These are phyloP conservation scores for Termitomyces sp. DNA, from an alignment of 1,284 basidiomycete genomes.

Conservation along the genomic window DNA sequence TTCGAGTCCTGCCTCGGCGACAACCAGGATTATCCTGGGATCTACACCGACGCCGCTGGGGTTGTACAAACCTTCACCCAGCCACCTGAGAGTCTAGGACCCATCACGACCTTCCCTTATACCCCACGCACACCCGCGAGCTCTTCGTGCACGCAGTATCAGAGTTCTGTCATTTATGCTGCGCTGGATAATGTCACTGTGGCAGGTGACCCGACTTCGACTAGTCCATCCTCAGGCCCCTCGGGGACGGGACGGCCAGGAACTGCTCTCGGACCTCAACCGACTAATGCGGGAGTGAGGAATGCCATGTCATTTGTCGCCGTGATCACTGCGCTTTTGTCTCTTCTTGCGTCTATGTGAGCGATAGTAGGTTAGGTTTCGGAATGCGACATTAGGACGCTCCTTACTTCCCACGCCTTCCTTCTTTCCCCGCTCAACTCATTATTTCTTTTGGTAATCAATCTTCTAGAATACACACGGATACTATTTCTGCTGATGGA, in stretches of 20 bases:
- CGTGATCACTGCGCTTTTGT: background rate
- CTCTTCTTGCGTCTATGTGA: background rate
- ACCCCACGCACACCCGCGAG: slow-evolving; percentile 50
- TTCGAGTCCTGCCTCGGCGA: slow-evolving; percentile 64
- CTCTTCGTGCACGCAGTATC: slow-evolving; percentile 54
- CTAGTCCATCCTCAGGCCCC: slow-evolving; percentile 16
- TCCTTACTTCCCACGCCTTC: background rate
- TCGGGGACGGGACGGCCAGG: background rate
- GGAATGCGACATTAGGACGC: background rate
- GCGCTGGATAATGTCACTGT: slow-evolving; percentile 25
- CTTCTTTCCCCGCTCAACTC: background rate
- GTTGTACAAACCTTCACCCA: slow-evolving; percentile 45
- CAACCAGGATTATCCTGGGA: slow-evolving; percentile 41
- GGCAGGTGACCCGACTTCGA: slow-evolving; percentile 16
- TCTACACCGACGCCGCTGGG: slow-evolving; percentile 41
- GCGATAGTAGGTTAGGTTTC: background rate
- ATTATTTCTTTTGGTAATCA: background rate
- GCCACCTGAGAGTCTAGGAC: slow-evolving; percentile 54
- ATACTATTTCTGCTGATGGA: background rate
- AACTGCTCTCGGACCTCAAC: slow-evolving; percentile 1
- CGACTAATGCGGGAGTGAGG: slow-evolving; percentile 4
- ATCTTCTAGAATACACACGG: background rate
- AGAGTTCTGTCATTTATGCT: slow-evolving; percentile 45
- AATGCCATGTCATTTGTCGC: background rate
- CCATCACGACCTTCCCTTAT: slow-evolving; percentile 57